phyloP scores from a whole-genome alignment of 1,139 yeast species.

The Saccharomyces hybrid region DNA sequence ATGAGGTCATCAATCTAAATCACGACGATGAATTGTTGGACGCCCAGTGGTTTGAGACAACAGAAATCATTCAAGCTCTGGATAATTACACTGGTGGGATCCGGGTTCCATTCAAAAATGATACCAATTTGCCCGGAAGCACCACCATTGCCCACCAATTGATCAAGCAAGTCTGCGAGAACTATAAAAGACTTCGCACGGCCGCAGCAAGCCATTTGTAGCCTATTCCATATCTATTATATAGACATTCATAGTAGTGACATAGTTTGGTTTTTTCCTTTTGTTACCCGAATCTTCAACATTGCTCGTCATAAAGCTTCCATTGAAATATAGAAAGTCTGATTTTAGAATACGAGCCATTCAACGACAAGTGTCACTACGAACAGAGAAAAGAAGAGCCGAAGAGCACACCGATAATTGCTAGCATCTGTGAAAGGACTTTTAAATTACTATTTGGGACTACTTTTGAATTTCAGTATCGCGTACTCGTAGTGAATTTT shows the following conservation, averaged over 20 bases:
- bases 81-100: conserved; percentile 29
- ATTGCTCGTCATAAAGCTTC: not conserved
- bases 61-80: conserved; percentile 40
- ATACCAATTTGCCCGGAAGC: conserved; percentile 39
- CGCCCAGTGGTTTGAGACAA: conserved; percentile 72
- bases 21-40: conserved; percentile 81
- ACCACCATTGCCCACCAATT: conserved; percentile 44
- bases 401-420: not conserved
- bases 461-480: not conserved
- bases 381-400: not conserved
- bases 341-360: not conserved
- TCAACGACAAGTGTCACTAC: not conserved
- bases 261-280: not conserved
- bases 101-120: conserved; percentile 24
- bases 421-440: not conserved
- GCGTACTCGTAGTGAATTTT: not conserved
- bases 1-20: conserved; percentile 58
- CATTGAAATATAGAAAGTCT: not conserved
- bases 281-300: not conserved
- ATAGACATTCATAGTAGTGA: not conserved
- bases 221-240: not conserved
- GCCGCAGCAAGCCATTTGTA: not conserved
- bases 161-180: conserved; percentile 29
- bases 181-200: conserved; percentile 9
- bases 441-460: not conserved